A percentile compares a stretch with the other conserved stretches of the same genome.
Evolutionary conservation across 2,329 filamentous ascomycete genomes (phyloP).

Genomic region (Aspergillus calidoustus): DNA sequence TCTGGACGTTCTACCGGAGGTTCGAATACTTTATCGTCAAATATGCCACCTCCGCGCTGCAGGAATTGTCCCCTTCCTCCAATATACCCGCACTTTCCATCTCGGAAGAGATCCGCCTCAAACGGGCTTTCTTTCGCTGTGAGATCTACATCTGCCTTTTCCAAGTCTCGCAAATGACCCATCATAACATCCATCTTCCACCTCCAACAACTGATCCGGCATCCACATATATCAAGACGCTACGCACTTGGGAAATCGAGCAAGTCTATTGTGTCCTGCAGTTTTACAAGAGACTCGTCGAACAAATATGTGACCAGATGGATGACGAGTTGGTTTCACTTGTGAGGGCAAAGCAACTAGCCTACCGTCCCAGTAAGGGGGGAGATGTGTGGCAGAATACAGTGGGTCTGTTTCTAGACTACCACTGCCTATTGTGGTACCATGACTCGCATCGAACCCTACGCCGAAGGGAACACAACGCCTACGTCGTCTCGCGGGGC

Average conservation of each 20-base stretch:
- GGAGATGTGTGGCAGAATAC: background rate
- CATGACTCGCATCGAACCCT: background rate
- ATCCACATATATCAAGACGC: background rate
- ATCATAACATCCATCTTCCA: no score
- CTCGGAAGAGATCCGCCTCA: background rate
- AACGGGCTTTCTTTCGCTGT: background rate
- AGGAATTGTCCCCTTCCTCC: background rate
- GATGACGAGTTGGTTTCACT: background rate
- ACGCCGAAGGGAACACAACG: background rate
- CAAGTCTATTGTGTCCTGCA: background rate
- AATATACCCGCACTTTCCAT: background rate
- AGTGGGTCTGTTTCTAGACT: background rate
- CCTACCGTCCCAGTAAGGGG: background rate
- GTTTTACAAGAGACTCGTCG: background rate
- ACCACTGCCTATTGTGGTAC: background rate
- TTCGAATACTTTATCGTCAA: background rate
- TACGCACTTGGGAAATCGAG: background rate
- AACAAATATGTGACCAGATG: background rate
- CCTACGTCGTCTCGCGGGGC: background rate
- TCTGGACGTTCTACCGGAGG: background rate
- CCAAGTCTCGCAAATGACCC: background rate
- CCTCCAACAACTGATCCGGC: background rate
- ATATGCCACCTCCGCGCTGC: background rate
- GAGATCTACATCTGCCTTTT: background rate
- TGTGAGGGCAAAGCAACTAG: background rate